Evolutionary conservation across 805 yeast species (phyloP), one percentile per base, ranked within the genome.

Genomic region (Wickerhamomyces tratensis): DNA sequence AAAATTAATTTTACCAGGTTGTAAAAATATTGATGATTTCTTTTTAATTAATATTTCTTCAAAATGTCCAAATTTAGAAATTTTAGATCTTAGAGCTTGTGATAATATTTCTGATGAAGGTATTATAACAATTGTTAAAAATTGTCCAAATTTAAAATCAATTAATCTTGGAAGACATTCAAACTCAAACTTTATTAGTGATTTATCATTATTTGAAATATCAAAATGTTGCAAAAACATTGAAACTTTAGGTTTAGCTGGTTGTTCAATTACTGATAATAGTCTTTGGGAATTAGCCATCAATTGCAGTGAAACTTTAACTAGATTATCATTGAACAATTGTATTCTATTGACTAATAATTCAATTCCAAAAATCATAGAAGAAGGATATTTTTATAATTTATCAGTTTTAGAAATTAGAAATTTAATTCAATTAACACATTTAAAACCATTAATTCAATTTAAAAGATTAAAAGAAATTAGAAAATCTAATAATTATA

Each of bases 241-340:
- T 38, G 67, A 70, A 38, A 87, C 96, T 0, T 65, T 89, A 37
- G 97, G 97, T 0, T 64, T 87, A 20, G 96, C 97, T 0, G 98
- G 98, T 7, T 86, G 96, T 59, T 68, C 74, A 37, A 72, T 89
- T 15, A 76, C 85, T 7, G 96, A 89, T 63, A 69, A 77, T 37
- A 70, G 85, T 5, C 65, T 89, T 13, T 86, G 95, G 95, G 89
- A 83, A 52, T 62, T 89, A 33, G 87, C 88, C 0, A 59, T 72
- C 14, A 58, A 67, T 41, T 63, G 76, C 27, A 78, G 79, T 25
- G 52, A 57, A 1, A 52, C 64, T 6, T 53, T 89, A 5, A 77
- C 76, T 50, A 67, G 96, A 41, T 64, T 88, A 20, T 82, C 94
- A 7, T 58, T 88, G 41, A 88, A 88, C 59, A 77, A 79, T 52